phyloP scores from a whole-genome alignment of 208 protist genomes.

The Acanthamoeba castellanii region DNA sequence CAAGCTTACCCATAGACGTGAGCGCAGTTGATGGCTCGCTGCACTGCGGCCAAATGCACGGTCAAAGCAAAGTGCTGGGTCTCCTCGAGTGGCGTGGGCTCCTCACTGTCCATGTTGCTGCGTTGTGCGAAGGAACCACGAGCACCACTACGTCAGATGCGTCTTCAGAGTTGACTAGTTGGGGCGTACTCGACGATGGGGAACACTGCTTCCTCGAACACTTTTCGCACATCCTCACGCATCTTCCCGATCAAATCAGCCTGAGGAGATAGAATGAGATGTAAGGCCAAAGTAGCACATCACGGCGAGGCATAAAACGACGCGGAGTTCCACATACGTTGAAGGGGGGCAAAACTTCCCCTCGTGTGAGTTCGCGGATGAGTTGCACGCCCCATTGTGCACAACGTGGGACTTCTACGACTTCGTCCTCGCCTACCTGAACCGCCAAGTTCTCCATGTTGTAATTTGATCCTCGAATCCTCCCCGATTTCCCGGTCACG shows the following conservation, averaged over 20 bases:
- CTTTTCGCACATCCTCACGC: not conserved
- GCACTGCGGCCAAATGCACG: constrained; percentile 5
- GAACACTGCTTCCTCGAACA: not conserved
- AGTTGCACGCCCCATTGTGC: constrained; percentile 18
- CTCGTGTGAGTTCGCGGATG: not conserved
- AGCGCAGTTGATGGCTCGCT: constrained; percentile 28
- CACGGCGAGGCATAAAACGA: not conserved
- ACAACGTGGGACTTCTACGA: not conserved
- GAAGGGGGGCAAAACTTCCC: constrained; percentile 4
- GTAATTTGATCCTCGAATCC: not conserved
- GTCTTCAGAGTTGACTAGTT: not conserved
- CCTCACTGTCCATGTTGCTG: constrained; percentile 3
- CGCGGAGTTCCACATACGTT: not conserved
- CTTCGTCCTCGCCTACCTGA: not conserved
- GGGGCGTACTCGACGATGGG: not conserved
- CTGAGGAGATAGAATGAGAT: not conserved
- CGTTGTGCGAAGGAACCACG: not conserved
- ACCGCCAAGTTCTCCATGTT: not conserved
- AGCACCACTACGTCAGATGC: not conserved
- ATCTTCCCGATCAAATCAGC: constrained; percentile 1
- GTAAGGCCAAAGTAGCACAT: not conserved
- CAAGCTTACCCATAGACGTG: constrained; percentile 7
- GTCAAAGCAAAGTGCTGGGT: constrained; percentile 24
- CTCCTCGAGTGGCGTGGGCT: not conserved
- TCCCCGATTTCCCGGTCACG: too few species aligned